phyloP scores from a whole-genome alignment of 2,329 filamentous ascomycete genomes.

The Venturia oleaginea region DNA sequence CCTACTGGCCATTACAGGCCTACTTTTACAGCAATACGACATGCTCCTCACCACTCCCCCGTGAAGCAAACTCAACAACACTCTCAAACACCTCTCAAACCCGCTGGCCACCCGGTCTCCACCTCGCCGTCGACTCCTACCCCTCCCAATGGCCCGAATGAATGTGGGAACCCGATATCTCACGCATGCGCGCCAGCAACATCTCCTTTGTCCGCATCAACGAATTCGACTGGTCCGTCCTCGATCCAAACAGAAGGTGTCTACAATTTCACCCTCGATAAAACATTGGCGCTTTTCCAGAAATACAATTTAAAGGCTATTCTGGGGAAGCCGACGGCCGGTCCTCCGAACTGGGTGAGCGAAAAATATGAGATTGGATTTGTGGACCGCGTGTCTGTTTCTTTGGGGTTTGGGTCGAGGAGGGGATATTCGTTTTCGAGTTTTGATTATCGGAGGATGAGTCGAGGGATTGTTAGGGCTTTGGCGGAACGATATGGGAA shows the following conservation, averaged over 20 bases:
- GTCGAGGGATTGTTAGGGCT: background rate
- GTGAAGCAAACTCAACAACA: background rate
- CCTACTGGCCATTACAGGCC: background rate
- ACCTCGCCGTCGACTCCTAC: background rate
- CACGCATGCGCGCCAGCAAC: background rate
- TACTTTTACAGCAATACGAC: background rate
- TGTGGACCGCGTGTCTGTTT: background rate
- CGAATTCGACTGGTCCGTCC: background rate
- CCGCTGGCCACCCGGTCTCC: background rate
- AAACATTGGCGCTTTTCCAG: background rate
- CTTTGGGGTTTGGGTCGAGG: background rate
- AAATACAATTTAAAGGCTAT: background rate
- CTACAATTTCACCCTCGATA: background rate
- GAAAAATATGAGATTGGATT: background rate
- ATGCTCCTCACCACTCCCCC: background rate
- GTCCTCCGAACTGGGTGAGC: background rate
- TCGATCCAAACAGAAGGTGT: background rate
- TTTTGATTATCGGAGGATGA: background rate
- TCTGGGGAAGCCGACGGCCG: background rate
- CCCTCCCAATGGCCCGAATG: background rate
- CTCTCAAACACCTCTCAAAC: background rate
- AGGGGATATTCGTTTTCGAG: background rate
- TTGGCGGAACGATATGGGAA: background rate
- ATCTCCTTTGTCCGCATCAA: background rate
- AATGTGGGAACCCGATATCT: background rate